phyloP scores from a whole-genome alignment of 2,329 filamentous ascomycete species.

The Aspergillus sp. region DNA sequence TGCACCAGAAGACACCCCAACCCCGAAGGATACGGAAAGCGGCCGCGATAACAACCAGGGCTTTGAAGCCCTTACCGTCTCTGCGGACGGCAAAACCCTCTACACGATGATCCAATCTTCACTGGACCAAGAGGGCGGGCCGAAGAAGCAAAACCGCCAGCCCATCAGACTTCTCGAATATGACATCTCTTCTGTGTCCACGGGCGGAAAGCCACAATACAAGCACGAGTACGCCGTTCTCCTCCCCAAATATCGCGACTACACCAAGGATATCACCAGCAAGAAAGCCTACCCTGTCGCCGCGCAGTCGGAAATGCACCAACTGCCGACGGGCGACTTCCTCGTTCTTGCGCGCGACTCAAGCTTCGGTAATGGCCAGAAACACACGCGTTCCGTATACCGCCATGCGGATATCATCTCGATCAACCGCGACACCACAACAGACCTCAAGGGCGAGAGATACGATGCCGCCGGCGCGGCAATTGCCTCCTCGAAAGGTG shows the following conservation, averaged over 20 bases:
- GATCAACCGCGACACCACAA: constrained; percentile 45
- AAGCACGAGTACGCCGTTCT: constrained; percentile 58
- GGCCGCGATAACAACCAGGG: constrained; percentile 67
- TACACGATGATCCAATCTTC: constrained; percentile 61
- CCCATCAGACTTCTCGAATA: constrained; percentile 59
- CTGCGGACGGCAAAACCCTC: constrained; percentile 53
- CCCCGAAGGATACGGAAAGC: constrained; percentile 50
- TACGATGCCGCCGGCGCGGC: constrained; percentile 34
- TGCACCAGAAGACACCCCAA: constrained; percentile 40
- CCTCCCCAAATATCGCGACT: constrained; percentile 52
- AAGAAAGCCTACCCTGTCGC: constrained; percentile 50
- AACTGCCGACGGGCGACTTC: constrained; percentile 56
- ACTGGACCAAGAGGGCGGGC: constrained; percentile 53
- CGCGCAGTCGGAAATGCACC: constrained; percentile 61
- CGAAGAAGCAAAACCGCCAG: constrained; percentile 46
- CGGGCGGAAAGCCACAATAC: constrained; percentile 26
- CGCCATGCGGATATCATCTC: constrained; percentile 63
- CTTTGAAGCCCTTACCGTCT: constrained; percentile 62
- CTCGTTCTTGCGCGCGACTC: constrained; percentile 59
- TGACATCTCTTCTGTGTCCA: constrained; percentile 44
- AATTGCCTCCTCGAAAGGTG: constrained; percentile 44
- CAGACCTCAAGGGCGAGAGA: constrained; percentile 48
- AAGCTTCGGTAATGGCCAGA: constrained; percentile 50
- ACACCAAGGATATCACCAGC: constrained; percentile 40
- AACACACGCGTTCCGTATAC: constrained; percentile 49